Base-by-base conservation (phyloP, 495 filamentous ascomycete species). In the Echria macrotheca region DNA sequence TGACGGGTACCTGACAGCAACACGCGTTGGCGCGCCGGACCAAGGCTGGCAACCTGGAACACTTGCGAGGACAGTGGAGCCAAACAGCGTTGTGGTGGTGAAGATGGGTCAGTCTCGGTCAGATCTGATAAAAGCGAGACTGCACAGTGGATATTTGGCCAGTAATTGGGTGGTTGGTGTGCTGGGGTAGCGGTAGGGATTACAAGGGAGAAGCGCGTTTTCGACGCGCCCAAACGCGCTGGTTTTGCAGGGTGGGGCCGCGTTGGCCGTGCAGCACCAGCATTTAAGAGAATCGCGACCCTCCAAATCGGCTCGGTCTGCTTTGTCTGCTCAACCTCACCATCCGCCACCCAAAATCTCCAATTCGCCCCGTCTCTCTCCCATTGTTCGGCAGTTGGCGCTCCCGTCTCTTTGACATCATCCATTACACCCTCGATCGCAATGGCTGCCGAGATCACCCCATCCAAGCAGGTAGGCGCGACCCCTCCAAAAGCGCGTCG, bases 401-500 rank as follows among this genome's bases (percentile, higher is more conserved):
- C 35, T 33, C 32, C 28, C 5, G 46, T 33, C 31, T 47, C 35
- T 41, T 49, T 50, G 19, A 32, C 22, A n/a, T 18, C 38, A 35
- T 36, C 31, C 25, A 41, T 47, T 39, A 46, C 24, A 18, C 35
- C 48, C 25, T 42, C 44, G 14, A 24, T 49, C 57, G 60, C 69
- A 66, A 87, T 89, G 87, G 72, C 85, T 58, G 72, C 80, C 44
- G 73, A 86, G 60, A 64, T 88, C 63, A 93, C 87, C 55, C 87
- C 89, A 44, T 93, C 89, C 53, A 93, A 95, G 80, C 84, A 87
- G 80, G 88, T 91, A 77, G 59, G 61, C 37, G 39, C 35, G 19
- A 25, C 14, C 17, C 38, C 42, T 42, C 53, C 37, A n/a, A 12
- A 6, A 19, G 6, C 52, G 52, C 52, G 50, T 50, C 46, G 40